Evolutionary conservation across 2,329 filamentous ascomycete species (phyloP), one percentile per base, ranked within the genome.

Genomic region (Westerdykella aurantiaca): DNA sequence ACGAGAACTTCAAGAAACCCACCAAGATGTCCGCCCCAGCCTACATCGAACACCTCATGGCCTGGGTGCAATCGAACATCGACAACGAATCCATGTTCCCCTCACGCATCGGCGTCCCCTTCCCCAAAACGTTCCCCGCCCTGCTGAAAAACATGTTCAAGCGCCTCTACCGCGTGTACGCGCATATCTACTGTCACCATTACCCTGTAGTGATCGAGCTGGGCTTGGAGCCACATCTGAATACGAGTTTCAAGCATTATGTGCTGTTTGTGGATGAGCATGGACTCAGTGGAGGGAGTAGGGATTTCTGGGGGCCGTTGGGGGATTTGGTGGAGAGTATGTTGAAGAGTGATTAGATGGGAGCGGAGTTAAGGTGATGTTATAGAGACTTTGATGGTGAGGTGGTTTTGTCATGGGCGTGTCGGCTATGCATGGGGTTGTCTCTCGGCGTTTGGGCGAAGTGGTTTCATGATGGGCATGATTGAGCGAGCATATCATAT

Each of bases 131-230:
- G 53, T 97, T 96, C 68, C 77, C 91, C 57, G 85, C 85, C 53
- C 93, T 96, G 60, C 91, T 96, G 74, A 86, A 90, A 58, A 93
- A 96, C 71, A 97, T 98, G 85, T 97, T 98, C 81, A 98, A 98
- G 79, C 86, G 93, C 64, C 85, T 98, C 73, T 98, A 97, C 77
- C 86, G 93, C 47, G 91, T 96, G 56, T 98, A 98, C 64, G 85
- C 93, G 38, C 93, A 98, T 69, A 82, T 98, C 48, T 98, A 98
- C 75, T 96, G 95, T 79, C 88, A 90, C 45, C 93, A 98, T 69
- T 98, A 98, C 72, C 90, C 90, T 31, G 90, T 98, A 54, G 85
- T 98, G 56, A 86, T 94, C 46, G 89, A 96, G 66, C 80, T 98
- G 33, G 93, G 93, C 17, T 79, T 98, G 46, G 93, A 98, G 71